These are phyloP conservation scores for Blastocystis sp. DNA, from an alignment of 352 stramenopile genomes.

Conservation along the genomic window DNA sequence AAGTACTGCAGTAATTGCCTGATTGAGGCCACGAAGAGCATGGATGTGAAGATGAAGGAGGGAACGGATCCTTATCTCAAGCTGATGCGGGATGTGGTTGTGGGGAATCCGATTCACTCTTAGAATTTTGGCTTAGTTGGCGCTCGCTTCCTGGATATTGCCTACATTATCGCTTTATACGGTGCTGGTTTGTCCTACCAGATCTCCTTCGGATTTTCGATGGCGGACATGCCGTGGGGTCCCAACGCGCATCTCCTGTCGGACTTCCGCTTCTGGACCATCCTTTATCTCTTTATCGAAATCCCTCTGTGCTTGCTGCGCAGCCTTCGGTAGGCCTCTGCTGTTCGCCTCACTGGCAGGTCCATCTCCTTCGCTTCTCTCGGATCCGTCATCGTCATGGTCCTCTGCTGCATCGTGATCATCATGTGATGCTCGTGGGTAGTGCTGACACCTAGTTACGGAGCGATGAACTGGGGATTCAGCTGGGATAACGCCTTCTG, in stretches of 20 bases:
- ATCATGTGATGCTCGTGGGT: background rate
- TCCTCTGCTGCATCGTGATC: slow-evolving; percentile 48
- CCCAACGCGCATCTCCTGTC: background rate
- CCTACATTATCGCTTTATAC: slow-evolving; percentile 35
- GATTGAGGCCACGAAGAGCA: slow-evolving; percentile 1
- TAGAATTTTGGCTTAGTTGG: slow-evolving; percentile 36
- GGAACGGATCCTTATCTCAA: slow-evolving; percentile 38
- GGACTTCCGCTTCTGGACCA: slow-evolving; percentile 53
- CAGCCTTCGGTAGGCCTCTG: background rate
- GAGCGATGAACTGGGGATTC: slow-evolving; percentile 24
- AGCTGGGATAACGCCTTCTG: slow-evolving; percentile 10
- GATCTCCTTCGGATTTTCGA: slow-evolving; percentile 53
- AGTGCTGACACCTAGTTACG: slow-evolving; percentile 12
- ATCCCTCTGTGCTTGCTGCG: slow-evolving; percentile 41
- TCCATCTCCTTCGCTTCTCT: slow-evolving; percentile 43
- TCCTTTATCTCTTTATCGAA: slow-evolving; percentile 28
- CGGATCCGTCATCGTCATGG: slow-evolving; percentile 51
- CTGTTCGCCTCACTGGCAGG: background rate
- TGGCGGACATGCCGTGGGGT: slow-evolving; percentile 36
- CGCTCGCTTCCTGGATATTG: slow-evolving; percentile 25
- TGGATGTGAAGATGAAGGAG: slow-evolving; percentile 40
- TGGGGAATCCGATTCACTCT: background rate
- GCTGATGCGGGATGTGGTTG: slow-evolving; percentile 23
- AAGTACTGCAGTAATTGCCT: slow-evolving; percentile 55
- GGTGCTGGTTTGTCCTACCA: slow-evolving; percentile 50